These are phyloP conservation scores for Agastache rugosa DNA, from an alignment of 257 asterid species.

Conservation along the genomic window DNA sequence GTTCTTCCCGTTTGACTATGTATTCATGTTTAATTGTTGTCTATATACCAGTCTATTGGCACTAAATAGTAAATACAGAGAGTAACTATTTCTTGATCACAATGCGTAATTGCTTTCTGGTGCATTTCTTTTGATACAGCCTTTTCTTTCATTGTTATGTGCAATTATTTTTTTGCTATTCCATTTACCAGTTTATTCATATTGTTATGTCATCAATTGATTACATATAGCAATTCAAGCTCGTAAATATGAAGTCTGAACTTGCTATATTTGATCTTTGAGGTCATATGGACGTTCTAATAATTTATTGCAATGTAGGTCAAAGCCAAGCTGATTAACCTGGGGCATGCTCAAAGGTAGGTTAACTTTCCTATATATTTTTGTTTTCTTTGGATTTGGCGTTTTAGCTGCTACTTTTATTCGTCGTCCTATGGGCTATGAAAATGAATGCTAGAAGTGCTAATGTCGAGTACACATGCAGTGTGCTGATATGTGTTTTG, in stretches of 20 bases:
- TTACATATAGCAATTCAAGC: neutral
- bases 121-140: neutral
- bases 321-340: slow-evolving; percentile 76
- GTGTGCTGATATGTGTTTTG: neutral
- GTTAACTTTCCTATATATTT: slow-evolving; percentile 14
- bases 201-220: neutral
- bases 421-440: neutral
- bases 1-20: neutral
- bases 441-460: slow-evolving; percentile 16
- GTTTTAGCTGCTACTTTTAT: neutral
- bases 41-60: neutral
- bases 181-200: neutral
- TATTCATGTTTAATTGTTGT: neutral
- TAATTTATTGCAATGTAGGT: slow-evolving; percentile 58
- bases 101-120: neutral
- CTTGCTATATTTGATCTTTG: slow-evolving; percentile 16
- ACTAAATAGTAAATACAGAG: neutral
- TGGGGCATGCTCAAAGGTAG: slow-evolving; percentile 93
- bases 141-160: slow-evolving; percentile 15
- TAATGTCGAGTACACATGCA: slow-evolving; percentile 17
- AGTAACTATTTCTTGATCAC: slow-evolving; percentile 2
- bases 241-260: slow-evolving; percentile 19
- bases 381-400: slow-evolving; percentile 4
- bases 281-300: slow-evolving; percentile 28
- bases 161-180: slow-evolving; percentile 9